phyloP scores from a whole-genome alignment of 179 eudicot species.

The Spinacia oleracea region DNA sequence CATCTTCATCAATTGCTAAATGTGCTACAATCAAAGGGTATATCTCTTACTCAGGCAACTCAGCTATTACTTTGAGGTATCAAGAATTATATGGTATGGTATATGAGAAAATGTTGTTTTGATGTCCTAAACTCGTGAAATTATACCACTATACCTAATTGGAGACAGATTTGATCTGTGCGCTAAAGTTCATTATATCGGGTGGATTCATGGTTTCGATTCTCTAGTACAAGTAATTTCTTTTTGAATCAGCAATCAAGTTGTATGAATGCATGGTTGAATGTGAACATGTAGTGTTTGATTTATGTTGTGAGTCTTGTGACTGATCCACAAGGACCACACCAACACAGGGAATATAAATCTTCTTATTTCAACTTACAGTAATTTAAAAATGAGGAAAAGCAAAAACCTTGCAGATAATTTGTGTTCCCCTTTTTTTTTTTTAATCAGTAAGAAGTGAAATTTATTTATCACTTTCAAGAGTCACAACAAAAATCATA shows the following conservation, averaged over 20 bases:
- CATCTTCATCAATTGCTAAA: conserved; percentile 74
- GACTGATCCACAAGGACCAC: background rate
- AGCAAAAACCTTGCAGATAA: background rate
- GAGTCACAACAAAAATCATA: no score
- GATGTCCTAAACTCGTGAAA: background rate
- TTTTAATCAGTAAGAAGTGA: no score
- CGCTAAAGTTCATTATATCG: background rate
- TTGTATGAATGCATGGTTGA: background rate
- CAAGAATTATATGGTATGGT: background rate
- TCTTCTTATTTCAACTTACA: background rate
- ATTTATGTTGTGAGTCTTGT: background rate
- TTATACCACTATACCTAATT: no score
- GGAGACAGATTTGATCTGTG: background rate
- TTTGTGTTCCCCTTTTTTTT: no score
- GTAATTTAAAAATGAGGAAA: background rate
- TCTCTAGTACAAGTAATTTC: background rate
- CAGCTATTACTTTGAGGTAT: background rate
- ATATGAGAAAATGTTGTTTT: background rate
- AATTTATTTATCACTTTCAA: no score
- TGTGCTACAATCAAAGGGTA: conserved; percentile 84
- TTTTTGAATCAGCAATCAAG: background rate
- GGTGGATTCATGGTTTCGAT: background rate
- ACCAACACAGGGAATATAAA: background rate
- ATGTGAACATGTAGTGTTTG: background rate
- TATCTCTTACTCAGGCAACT: conserved; percentile 11